Evolutionary conservation across 2,329 filamentous ascomycete species (phyloP).

Genomic region (Cladophialophora immunda): DNA sequence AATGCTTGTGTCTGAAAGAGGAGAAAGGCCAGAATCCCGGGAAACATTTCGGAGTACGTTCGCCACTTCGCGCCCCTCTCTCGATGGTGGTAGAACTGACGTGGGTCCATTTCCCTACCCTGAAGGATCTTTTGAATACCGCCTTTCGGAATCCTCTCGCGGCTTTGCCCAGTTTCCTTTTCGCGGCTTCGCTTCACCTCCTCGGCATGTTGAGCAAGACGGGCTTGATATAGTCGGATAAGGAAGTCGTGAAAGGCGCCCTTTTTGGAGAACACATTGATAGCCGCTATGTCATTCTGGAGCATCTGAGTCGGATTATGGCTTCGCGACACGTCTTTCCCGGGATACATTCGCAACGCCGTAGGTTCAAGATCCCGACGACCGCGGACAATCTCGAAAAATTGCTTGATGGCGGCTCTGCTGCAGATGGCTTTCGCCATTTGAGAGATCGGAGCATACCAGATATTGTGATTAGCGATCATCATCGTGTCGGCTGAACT

Average conservation of each 20-base stretch:
- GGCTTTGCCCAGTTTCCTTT: neutral
- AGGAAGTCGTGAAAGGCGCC: slow-evolving; percentile 5
- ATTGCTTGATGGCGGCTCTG: neutral
- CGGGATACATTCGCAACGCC: neutral
- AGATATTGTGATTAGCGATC: neutral
- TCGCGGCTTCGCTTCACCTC: neutral
- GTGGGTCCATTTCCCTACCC: neutral
- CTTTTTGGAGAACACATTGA: neutral
- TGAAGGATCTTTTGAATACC: neutral
- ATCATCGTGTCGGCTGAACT: neutral
- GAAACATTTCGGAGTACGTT: slow-evolving; percentile 3
- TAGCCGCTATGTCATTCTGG: neutral
- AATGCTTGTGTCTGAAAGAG: neutral
- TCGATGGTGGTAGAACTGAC: neutral
- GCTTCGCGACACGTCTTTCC: neutral
- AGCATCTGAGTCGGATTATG: neutral
- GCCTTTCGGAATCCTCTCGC: neutral
- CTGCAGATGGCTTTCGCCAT: slow-evolving; percentile 5
- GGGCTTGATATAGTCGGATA: neutral
- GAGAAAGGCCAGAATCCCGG: neutral
- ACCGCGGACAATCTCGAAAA: neutral
- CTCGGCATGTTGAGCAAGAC: neutral
- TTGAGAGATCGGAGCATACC: neutral
- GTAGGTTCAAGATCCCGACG: slow-evolving; percentile 1
- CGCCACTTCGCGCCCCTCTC: neutral